These are phyloP conservation scores for Sporothrix phasma DNA, from an alignment of 2,329 filamentous ascomycete genomes.

Conservation along the genomic window DNA sequence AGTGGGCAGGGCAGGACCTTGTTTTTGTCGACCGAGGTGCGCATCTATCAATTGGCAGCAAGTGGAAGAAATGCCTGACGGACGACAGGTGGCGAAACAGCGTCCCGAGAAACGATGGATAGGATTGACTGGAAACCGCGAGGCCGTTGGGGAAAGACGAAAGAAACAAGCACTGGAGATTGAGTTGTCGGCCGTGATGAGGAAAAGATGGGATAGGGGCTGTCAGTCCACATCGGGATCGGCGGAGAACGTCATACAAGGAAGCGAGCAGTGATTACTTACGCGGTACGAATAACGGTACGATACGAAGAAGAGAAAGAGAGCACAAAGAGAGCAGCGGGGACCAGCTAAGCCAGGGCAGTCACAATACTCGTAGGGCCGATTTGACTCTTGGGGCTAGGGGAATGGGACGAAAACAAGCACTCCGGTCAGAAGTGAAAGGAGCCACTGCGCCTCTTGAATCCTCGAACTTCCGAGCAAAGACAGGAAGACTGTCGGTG, in stretches of 20 bases:
- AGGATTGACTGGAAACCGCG: not conserved
- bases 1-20: not conserved
- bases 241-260: conserved; percentile 8
- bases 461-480: not conserved
- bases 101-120: not conserved
- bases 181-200: not conserved
- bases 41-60: not conserved
- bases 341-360: not conserved
- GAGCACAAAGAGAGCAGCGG: too few relatives aligned
- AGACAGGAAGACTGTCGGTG: not conserved
- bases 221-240: not conserved
- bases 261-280: too few relatives aligned
- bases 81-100: not conserved
- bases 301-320: too few relatives aligned
- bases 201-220: not conserved
- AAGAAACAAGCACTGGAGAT: not conserved
- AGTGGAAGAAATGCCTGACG: conserved; percentile 6
- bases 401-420: not conserved
- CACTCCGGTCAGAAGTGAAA: not conserved
- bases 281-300: too few relatives aligned
- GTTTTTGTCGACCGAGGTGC: conserved; percentile 1
- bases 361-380: not conserved
- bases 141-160: not conserved
- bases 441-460: not conserved
- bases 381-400: not conserved